A percentile compares a stretch with the other conserved stretches of the same genome.
phyloP scores from a whole-genome alignment of 2,329 filamentous ascomycete species.

The Pestalotiopsis sp. region DNA sequence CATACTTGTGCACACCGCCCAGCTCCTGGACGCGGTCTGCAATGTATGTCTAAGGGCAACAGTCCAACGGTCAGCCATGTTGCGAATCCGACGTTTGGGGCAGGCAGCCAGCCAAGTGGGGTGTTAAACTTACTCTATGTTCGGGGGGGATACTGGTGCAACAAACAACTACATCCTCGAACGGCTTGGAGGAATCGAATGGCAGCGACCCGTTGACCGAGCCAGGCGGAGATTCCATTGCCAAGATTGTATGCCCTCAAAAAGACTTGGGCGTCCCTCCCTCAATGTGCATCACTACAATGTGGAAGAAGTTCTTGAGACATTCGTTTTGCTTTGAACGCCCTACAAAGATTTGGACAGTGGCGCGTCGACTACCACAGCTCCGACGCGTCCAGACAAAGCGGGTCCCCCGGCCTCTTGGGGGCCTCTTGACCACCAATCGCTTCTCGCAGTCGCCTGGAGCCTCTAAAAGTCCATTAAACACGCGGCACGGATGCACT shows the following conservation, averaged over 20 bases:
- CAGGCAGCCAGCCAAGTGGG: background rate
- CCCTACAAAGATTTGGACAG: slow-evolving; percentile 5
- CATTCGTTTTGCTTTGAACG: background rate
- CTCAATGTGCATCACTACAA: background rate
- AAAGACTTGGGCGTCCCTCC: background rate
- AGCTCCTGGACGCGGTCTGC: slow-evolving; percentile 71
- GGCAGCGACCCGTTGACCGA: slow-evolving; percentile 5
- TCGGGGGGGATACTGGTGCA: slow-evolving; percentile 84
- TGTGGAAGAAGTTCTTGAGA: background rate
- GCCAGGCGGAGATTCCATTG: slow-evolving; percentile 9
- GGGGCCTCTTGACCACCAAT: slow-evolving; percentile 1
- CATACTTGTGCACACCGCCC: slow-evolving; percentile 83
- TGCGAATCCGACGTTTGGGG: background rate
- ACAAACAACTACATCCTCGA: slow-evolving; percentile 76
- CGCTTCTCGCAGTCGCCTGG: background rate
- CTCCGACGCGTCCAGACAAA: slow-evolving; percentile 1
- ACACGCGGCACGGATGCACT: background rate
- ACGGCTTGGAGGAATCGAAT: slow-evolving; percentile 61
- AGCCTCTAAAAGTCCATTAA: background rate
- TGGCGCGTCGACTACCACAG: slow-evolving; percentile 4
- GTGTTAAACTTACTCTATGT: slow-evolving; percentile 60
- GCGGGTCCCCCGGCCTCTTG: background rate
- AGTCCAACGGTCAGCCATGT: background rate
- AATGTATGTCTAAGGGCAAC: slow-evolving; percentile 47
- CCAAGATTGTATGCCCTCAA: background rate